A percentile compares a stretch with the other conserved stretches of the same genome.
Conservation (phyloP, 2,329 filamentous ascomycete species). For the Parastagonospora avenae region DNA sequence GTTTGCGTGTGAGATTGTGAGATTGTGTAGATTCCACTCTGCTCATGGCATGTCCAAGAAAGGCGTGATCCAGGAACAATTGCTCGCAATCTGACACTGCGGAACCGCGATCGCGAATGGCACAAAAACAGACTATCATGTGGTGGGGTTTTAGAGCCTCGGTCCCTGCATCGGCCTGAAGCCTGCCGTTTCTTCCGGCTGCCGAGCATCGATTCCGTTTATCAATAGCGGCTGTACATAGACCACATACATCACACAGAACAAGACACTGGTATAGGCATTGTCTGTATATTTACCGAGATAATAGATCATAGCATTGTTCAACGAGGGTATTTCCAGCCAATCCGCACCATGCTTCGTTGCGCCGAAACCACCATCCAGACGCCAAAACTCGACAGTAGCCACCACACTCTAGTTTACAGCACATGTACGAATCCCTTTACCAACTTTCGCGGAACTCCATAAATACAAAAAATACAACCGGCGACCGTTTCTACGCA, state of each 20-base stretch:
- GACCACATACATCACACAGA: no score
- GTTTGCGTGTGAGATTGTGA: no score
- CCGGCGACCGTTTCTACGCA: conserved; percentile 13
- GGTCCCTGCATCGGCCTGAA: conserved; percentile 14
- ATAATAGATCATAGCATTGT: not conserved
- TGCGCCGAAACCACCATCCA: no score
- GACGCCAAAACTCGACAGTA: no score
- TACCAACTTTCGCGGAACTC: no score
- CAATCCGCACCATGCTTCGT: not conserved
- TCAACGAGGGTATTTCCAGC: not conserved
- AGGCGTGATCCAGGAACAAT: no score
- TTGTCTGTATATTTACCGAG: conserved; percentile 3
- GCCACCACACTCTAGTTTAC: no score
- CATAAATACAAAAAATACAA: not conserved
- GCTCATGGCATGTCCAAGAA: no score
- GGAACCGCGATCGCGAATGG: conserved; percentile 5
- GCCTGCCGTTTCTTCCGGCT: conserved; percentile 1
- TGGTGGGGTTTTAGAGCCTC: conserved; percentile 11
- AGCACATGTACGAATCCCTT: no score
- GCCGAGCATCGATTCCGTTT: not conserved
- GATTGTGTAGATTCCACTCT: no score
- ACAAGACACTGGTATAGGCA: no score
- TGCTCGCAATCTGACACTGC: not conserved
- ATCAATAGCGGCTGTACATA: not conserved
- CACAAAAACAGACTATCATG: conserved; percentile 7